phyloP scores from a whole-genome alignment of 2,329 filamentous ascomycete species.

The Ceratocystis variospora region DNA sequence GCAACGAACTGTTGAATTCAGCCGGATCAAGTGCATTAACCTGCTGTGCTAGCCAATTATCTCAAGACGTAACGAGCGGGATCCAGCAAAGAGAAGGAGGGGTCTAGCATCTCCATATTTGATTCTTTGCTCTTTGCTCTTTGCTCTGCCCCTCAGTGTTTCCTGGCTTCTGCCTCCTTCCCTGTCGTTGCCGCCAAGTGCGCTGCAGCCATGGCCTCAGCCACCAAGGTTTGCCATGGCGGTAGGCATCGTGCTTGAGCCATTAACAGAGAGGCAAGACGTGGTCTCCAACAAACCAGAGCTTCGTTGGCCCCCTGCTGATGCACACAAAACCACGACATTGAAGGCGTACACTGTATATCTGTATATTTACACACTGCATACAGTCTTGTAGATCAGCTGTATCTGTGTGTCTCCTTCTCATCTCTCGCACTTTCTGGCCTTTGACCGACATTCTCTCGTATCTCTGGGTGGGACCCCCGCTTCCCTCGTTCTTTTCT shows the following conservation, averaged over 20 bases:
- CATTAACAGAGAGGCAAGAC: neutral
- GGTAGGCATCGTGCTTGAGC: neutral
- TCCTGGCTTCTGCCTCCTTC: too few relatives aligned
- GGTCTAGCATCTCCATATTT: too few relatives aligned
- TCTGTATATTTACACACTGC: neutral
- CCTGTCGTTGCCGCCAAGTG: too few relatives aligned
- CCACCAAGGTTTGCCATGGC: neutral
- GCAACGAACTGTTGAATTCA: neutral
- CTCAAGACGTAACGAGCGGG: neutral
- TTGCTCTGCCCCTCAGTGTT: too few relatives aligned
- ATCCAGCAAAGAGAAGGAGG: too few relatives aligned
- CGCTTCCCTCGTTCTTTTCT: neutral
- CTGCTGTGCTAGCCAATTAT: neutral
- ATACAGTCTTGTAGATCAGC: neutral
- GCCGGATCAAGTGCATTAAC: neutral
- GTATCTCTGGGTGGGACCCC: neutral
- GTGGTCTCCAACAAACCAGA: neutral
- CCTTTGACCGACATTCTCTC: conserved; percentile 1
- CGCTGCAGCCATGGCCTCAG: neutral
- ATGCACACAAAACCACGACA: neutral
- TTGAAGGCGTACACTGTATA: neutral
- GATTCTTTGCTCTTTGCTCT: too few relatives aligned
- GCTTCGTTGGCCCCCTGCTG: neutral
- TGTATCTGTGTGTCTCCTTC: neutral
- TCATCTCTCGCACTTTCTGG: neutral